These are phyloP conservation scores for Ceratobasidium papillatum DNA, from an alignment of 1,284 basidiomycete genomes.

Conservation along the genomic window DNA sequence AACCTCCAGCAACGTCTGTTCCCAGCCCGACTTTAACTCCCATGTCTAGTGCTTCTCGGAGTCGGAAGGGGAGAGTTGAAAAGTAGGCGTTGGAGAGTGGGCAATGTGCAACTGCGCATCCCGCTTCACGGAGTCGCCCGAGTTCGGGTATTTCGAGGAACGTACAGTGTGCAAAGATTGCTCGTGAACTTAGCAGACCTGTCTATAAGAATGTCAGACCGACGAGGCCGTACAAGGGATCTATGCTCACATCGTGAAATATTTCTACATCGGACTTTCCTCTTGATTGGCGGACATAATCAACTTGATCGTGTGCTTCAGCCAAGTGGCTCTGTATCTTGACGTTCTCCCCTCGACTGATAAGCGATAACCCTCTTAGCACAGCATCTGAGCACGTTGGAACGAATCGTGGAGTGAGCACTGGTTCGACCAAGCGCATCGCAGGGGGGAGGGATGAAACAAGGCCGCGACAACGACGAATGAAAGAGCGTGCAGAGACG, in stretches of 20 bases:
- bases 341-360: conserved; percentile 59
- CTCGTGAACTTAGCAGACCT: conserved; percentile 66
- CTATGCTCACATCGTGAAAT: conserved; percentile 66
- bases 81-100: conserved; percentile 88
- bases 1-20: conserved; percentile 86
- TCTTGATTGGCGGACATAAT: conserved; percentile 69
- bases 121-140: conserved; percentile 59
- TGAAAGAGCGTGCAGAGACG: conserved; percentile 64
- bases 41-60: conserved; percentile 73
- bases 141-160: conserved; percentile 67
- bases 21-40: conserved; percentile 79
- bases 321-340: conserved; percentile 80
- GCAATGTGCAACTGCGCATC: conserved; percentile 80
- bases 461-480: conserved; percentile 59
- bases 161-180: conserved; percentile 87
- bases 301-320: conserved; percentile 75
- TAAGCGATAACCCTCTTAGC: conserved; percentile 64
- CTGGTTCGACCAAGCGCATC: conserved; percentile 70
- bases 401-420: conserved; percentile 84
- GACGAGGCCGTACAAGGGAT: not conserved
- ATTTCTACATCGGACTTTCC: conserved; percentile 74
- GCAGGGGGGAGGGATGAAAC: conserved; percentile 57
- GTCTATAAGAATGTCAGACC: conserved; percentile 53
- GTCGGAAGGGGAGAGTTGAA: conserved; percentile 73
- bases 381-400: conserved; percentile 79